Percentiles rank a stretch among this genome's conserved stretches.
Conservation (phyloP, 257 asterid species). For the Nicotiana otophora region DNA sequence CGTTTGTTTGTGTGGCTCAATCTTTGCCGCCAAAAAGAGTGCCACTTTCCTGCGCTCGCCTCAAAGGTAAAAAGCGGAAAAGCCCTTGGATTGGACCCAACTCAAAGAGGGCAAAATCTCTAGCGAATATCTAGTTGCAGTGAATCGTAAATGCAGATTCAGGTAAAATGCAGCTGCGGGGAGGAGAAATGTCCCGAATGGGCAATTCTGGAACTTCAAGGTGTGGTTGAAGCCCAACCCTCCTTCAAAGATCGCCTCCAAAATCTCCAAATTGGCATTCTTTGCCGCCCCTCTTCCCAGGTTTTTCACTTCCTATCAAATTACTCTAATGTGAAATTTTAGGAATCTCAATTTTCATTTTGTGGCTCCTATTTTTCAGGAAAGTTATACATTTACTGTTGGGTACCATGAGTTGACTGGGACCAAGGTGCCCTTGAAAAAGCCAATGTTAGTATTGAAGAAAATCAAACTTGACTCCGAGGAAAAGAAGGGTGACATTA, state of each 20-base stretch:
- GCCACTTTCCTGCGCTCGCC: neutral
- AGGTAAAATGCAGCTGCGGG: slow-evolving; percentile 84
- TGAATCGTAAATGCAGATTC: slow-evolving; percentile 47
- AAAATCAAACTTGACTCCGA: slow-evolving; percentile 40
- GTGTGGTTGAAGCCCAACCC: slow-evolving; percentile 76
- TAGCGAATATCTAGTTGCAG: neutral
- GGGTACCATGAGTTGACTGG: slow-evolving; percentile 94
- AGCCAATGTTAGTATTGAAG: slow-evolving; percentile 83
- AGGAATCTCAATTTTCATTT: neutral
- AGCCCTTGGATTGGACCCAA: neutral
- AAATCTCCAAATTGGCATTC: slow-evolving; percentile 71
- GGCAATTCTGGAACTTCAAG: slow-evolving; percentile 92
- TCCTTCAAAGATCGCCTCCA: slow-evolving; percentile 48
- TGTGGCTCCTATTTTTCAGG: slow-evolving; percentile 35
- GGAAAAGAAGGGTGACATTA: slow-evolving; percentile 21
- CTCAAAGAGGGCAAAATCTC: neutral
- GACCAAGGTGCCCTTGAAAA: slow-evolving; percentile 65
- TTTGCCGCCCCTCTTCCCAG: slow-evolving; percentile 91
- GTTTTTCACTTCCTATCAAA: slow-evolving; percentile 8
- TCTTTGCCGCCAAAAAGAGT: neutral
- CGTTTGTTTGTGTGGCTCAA: neutral
- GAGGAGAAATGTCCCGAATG: slow-evolving; percentile 77
- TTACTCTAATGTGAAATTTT: neutral
- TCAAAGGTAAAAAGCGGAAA: neutral
- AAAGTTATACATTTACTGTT: slow-evolving; percentile 67